Evolutionary conservation across 306 rosid species (phyloP).

Genomic region (Citrullus amarus): DNA sequence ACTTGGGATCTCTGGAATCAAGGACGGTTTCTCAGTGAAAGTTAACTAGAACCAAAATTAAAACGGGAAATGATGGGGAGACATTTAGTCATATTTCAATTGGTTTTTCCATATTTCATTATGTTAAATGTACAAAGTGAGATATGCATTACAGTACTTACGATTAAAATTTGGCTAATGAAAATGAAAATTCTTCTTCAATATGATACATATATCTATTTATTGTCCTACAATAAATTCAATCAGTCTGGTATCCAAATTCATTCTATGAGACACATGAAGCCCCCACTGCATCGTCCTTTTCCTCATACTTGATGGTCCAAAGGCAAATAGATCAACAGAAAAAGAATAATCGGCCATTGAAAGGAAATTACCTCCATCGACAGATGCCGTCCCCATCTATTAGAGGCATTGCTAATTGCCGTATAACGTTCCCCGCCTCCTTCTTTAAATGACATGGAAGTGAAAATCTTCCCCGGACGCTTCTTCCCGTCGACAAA

Average conservation of each 20-base stretch:
- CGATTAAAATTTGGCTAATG: not conserved
- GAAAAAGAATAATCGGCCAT: not conserved
- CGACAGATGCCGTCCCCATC: constrained; percentile 53
- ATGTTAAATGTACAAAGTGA: not conserved
- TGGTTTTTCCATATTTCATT: not conserved
- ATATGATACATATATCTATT: not conserved
- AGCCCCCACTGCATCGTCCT: not conserved
- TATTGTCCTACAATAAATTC: not conserved
- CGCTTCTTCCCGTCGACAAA: constrained; percentile 67
- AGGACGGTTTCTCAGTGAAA: constrained; percentile 12
- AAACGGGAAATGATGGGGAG: not conserved
- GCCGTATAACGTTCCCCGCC: constrained; percentile 14
- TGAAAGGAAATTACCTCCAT: constrained; percentile 35
- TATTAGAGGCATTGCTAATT: constrained; percentile 26
- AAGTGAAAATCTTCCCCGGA: constrained; percentile 80
- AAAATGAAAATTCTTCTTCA: not conserved
- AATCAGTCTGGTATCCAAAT: not conserved
- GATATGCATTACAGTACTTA: not conserved
- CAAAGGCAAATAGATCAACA: not conserved
- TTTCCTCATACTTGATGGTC: not conserved
- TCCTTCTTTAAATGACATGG: constrained; percentile 72
- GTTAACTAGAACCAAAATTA: not conserved
- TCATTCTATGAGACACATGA: not conserved
- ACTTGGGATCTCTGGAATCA: constrained; percentile 71
- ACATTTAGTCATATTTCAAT: not conserved